Base-by-base conservation (phyloP, 306 rosid genomes). In the Gillenia trifoliata region DNA sequence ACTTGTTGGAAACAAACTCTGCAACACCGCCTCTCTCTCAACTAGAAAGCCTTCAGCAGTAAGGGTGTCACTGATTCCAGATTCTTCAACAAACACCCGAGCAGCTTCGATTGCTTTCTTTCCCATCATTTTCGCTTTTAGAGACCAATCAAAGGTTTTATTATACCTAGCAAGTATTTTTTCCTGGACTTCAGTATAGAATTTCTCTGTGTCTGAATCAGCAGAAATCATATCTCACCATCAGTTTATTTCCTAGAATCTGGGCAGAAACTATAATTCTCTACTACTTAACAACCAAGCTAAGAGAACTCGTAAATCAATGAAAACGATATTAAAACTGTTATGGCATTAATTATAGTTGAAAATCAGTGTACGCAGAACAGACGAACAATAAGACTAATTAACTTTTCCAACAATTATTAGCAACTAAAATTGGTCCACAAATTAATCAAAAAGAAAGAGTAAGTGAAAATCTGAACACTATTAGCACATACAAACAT, bases 51-150 rank as follows among this genome's bases (percentile, higher is more conserved):
- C 90, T 73, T 94, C 97, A 3, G 97, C 77, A 26, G 78, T 82
- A 52, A 90, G 90, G 71, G 87, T 80, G 55, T 92, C 89, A 36
- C 89, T 80, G 40, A 94, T 83, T 73, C 95, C 97, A 11, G 84
- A 81, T 72, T 87, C 95, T 81, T 87, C 88, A 72, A 94, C 97
- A 79, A 94, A 94, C 69, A 91, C 73, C 87, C 85, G 81, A 65
- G 99, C 95, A 67, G 99, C 85, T 83, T 94, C 96, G 26, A 85
- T 90, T 75, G 97, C 96, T 89, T 91, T 90, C 87, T 31, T 90
- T 70, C 99, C 99, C 97, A 91, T 88, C 95, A 94, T 91, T 75
- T 87, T 91, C 28, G 98, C 89, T 83, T 92, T 94, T 4, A 94
- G 86, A 55, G 85, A 61, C 99, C 96, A 94, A 77, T 94, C 99